Conservation (phyloP, 2,329 filamentous ascomycete species). For the Trichoderma guizhouense region DNA sequence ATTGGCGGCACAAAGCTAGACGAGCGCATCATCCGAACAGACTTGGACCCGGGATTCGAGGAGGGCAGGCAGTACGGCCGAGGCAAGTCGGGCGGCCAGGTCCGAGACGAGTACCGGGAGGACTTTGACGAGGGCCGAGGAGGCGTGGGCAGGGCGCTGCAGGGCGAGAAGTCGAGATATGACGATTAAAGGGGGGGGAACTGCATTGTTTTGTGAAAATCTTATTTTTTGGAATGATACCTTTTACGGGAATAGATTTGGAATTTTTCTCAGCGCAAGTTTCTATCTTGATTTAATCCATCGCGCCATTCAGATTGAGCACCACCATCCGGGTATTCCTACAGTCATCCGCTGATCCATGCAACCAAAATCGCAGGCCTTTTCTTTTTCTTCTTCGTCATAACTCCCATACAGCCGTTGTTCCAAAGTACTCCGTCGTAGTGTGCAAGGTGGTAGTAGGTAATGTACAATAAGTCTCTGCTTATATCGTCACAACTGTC, state of each 20-base stretch:
- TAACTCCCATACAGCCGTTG: not conserved
- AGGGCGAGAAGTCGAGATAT: constrained; percentile 45
- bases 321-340: constrained; percentile 24
- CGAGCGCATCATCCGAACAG: constrained; percentile 92
- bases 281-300: not conserved
- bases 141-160: constrained; percentile 77
- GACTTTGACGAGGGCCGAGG: constrained; percentile 95
- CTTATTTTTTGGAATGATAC: constrained; percentile 13
- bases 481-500: not conserved
- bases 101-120: constrained; percentile 94
- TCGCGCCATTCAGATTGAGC: constrained; percentile 9
- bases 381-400: not conserved
- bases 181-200: constrained; percentile 35
- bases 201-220: not conserved
- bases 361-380: not conserved
- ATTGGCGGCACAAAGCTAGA: constrained; percentile 97
- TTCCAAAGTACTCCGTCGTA: not conserved
- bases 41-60: constrained; percentile 91
- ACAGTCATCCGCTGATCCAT: constrained; percentile 17
- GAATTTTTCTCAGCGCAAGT: constrained; percentile 7
- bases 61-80: constrained; percentile 95
- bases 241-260: not conserved
- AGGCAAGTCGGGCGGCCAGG: constrained; percentile 93
- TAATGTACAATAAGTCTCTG: constrained; percentile 14
- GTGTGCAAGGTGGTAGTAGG: not conserved